These are phyloP conservation scores for Saccharomyces pastorianus DNA, from an alignment of 1,139 yeast genomes.

Conservation along the genomic window DNA sequence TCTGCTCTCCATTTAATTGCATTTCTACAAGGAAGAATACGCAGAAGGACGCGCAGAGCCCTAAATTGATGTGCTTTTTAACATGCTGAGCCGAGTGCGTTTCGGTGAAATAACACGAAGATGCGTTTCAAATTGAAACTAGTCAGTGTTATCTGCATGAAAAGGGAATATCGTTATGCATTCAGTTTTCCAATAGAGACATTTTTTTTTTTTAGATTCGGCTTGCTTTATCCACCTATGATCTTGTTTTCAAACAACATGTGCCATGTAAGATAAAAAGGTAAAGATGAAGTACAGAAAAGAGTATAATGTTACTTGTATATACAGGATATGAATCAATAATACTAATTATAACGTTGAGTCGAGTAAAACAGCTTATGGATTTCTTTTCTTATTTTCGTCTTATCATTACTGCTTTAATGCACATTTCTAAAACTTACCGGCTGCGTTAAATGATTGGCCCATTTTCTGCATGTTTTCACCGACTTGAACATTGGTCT, in stretches of 20 bases:
- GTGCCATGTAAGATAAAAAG: not conserved
- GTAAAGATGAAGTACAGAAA: not conserved
- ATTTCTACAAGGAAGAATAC: not conserved
- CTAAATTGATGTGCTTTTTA: not conserved
- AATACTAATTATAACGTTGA: slow-evolving; percentile 2
- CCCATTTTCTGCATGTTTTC: slow-evolving; percentile 79
- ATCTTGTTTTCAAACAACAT: not conserved
- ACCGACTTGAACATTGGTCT: slow-evolving; percentile 92
- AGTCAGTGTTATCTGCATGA: not conserved
- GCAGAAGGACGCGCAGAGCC: not conserved
- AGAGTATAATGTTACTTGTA: not conserved
- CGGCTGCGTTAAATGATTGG: slow-evolving; percentile 36
- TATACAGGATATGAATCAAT: not conserved
- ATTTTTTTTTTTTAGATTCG: not conserved
- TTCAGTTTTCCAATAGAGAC: not conserved
- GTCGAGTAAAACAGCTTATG: slow-evolving; percentile 1
- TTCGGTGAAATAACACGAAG: not conserved
- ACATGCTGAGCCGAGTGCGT: not conserved
- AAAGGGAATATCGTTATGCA: not conserved
- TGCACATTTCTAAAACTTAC: slow-evolving; percentile 21
- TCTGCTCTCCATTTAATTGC: not conserved
- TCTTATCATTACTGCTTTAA: not conserved
- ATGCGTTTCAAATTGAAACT: not conserved
- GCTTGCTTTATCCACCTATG: not conserved
- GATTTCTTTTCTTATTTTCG: not conserved